Percentiles rank a stretch among this genome's conserved stretches.
phyloP scores from a whole-genome alignment of 176 grass and related monocot genomes.

The Carex parvula region DNA sequence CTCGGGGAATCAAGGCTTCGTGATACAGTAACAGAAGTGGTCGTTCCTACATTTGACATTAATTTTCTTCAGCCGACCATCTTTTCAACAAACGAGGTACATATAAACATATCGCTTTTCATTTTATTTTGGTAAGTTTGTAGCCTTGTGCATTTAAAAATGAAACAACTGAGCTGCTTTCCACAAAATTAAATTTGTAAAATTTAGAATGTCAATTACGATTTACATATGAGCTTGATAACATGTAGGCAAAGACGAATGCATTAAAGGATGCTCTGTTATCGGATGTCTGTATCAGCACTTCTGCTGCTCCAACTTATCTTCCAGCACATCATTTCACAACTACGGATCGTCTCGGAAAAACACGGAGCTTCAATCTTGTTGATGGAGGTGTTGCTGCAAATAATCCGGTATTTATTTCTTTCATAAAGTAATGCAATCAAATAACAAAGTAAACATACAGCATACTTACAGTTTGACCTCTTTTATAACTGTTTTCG shows the following conservation, averaged over 20 bases:
- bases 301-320: constrained; percentile 68
- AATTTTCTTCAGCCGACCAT: constrained; percentile 42
- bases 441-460: background rate
- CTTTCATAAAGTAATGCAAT: background rate
- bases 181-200: background rate
- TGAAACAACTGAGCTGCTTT: background rate
- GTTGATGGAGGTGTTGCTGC: constrained; percentile 28
- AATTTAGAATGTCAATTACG: background rate
- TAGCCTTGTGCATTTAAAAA: background rate
- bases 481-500: background rate
- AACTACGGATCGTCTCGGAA: background rate
- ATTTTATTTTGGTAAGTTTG: background rate
- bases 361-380: constrained; percentile 9
- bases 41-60: constrained; percentile 60
- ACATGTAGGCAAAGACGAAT: background rate
- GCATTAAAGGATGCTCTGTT: constrained; percentile 42
- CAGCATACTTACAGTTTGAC: background rate
- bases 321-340: constrained; percentile 43
- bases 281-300: constrained; percentile 64
- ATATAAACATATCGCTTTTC: background rate
- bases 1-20: constrained; percentile 43
- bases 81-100: constrained; percentile 57
- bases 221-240: background rate
- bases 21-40: constrained; percentile 49
- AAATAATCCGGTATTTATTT: constrained; percentile 58